These are phyloP conservation scores for Microthyrium microscopicum DNA, from an alignment of 2,329 filamentous ascomycete species.

Conservation along the genomic window DNA sequence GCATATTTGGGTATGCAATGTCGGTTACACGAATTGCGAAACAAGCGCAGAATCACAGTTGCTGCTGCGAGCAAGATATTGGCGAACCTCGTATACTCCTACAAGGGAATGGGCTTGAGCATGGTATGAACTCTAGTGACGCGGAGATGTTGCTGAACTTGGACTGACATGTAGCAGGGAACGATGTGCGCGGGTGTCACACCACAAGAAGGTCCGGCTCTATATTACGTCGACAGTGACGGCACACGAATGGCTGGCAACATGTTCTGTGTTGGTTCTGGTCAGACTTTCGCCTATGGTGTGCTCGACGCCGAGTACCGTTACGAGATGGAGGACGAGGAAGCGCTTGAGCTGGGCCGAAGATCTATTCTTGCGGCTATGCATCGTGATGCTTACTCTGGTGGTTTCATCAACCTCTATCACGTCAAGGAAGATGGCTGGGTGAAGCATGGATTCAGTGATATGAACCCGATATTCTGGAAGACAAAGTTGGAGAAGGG, in stretches of 20 bases:
- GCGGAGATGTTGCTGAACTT: background rate
- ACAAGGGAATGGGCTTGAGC: constrained; percentile 96
- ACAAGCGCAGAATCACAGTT: constrained; percentile 97
- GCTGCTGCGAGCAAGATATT: constrained; percentile 97
- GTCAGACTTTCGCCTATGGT: constrained; percentile 97
- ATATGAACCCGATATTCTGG: constrained; percentile 99
- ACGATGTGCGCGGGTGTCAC: constrained; percentile 99
- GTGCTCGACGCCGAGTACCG: constrained; percentile 90
- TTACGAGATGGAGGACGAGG: constrained; percentile 74
- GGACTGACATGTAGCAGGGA: constrained; percentile 30
- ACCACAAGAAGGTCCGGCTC: constrained; percentile 82
- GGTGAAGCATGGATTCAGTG: constrained; percentile 96
- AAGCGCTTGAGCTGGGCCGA: constrained; percentile 77
- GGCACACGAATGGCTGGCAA: constrained; percentile 85
- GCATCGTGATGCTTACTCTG: constrained; percentile 95
- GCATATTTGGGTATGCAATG: constrained; percentile 98
- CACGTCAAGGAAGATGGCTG: constrained; percentile 98
- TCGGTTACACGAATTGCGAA: constrained; percentile 93
- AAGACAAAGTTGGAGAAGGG: constrained; percentile 96
- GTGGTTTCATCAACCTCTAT: constrained; percentile 96
- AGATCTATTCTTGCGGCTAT: constrained; percentile 91
- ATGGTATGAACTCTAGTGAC: constrained; percentile 39
- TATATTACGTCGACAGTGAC: constrained; percentile 98
- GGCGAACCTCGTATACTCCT: constrained; percentile 92
- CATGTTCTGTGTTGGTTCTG: constrained; percentile 94